Percentiles rank a stretch among this genome's conserved stretches.
phyloP scores from a whole-genome alignment of 164 flowering plant species.

The Cinnamomum micranthum region DNA sequence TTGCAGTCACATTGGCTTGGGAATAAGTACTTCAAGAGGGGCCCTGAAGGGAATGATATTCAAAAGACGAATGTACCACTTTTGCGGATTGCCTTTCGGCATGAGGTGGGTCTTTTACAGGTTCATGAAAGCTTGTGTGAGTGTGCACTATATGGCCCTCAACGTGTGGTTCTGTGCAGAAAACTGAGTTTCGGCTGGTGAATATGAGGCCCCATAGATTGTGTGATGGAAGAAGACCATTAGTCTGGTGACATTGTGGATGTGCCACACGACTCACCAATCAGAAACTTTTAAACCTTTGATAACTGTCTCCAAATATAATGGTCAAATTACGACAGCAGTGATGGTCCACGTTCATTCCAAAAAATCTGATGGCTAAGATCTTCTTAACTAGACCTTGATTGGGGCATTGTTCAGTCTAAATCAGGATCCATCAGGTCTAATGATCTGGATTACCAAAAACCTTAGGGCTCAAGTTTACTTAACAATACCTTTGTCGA shows the following conservation, averaged over 20 bases:
- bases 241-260: neutral
- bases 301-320: neutral
- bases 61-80: slow-evolving; percentile 97
- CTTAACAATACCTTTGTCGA: no score
- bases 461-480: neutral
- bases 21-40: slow-evolving; percentile 74
- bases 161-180: neutral
- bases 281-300: neutral
- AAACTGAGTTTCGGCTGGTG: neutral
- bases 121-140: neutral
- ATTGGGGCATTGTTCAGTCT: neutral
- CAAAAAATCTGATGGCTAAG: neutral
- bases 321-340: neutral
- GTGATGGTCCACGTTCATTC: neutral
- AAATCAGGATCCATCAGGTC: neutral
- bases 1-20: slow-evolving; percentile 94
- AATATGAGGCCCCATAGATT: neutral
- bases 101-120: slow-evolving; percentile 1
- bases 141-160: neutral
- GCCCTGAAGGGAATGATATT: slow-evolving; percentile 93
- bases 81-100: slow-evolving; percentile 80
- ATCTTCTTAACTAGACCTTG: neutral
- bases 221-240: neutral
- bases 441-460: neutral
- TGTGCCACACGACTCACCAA: neutral